Conservation (phyloP, 2,329 filamentous ascomycete genomes). For the Hypomyces rosellus region DNA sequence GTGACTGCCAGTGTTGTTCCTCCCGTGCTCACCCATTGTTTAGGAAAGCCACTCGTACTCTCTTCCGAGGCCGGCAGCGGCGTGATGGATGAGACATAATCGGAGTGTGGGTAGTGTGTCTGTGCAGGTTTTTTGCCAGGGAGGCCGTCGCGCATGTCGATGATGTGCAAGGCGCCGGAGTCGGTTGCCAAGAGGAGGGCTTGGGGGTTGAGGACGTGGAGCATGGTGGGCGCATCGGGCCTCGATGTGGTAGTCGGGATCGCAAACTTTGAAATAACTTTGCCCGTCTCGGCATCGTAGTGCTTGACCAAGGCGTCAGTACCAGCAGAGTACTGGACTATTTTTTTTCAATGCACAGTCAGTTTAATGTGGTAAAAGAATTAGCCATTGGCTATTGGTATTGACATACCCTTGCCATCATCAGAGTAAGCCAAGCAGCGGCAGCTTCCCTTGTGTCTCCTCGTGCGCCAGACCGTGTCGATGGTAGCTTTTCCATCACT, state of each 20-base stretch:
- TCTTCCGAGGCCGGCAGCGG: slow-evolving; percentile 72
- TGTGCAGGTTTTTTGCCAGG: slow-evolving; percentile 62
- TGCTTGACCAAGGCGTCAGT: slow-evolving; percentile 53
- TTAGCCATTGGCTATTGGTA: neutral
- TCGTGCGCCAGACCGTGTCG: slow-evolving; percentile 78
- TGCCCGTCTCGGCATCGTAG: slow-evolving; percentile 52
- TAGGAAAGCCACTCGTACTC: slow-evolving; percentile 82
- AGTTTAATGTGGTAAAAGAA: neutral
- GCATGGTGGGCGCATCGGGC: slow-evolving; percentile 68
- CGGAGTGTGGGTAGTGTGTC: slow-evolving; percentile 80
- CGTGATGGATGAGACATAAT: slow-evolving; percentile 85
- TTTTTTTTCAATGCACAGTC: slow-evolving; percentile 25
- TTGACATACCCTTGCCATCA: slow-evolving; percentile 62
- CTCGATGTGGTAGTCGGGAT: slow-evolving; percentile 55
- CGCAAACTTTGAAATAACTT: slow-evolving; percentile 74
- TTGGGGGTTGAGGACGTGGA: slow-evolving; percentile 81
- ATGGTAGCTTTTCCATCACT: slow-evolving; percentile 67
- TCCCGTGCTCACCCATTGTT: slow-evolving; percentile 92
- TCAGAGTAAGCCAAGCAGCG: slow-evolving; percentile 70
- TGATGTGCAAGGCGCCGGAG: slow-evolving; percentile 80
- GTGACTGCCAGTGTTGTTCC: slow-evolving; percentile 87
- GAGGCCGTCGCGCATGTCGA: slow-evolving; percentile 65
- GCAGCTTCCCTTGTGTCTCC: slow-evolving; percentile 90
- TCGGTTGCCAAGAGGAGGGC: slow-evolving; percentile 86
- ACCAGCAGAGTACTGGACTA: slow-evolving; percentile 58